phyloP scores from a whole-genome alignment of 306 rosid genomes.

The Senna siamea region DNA sequence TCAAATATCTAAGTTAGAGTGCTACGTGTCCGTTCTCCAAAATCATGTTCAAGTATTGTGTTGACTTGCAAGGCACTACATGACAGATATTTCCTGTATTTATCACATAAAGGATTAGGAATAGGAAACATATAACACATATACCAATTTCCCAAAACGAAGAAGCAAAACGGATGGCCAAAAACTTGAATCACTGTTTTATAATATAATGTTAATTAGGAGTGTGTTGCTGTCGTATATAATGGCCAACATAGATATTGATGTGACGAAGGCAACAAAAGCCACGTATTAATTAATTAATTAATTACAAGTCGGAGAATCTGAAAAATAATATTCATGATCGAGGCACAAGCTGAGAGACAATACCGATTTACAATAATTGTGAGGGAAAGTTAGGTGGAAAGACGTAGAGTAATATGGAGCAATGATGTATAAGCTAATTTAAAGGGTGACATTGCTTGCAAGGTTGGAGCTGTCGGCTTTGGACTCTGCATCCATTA shows the following conservation, averaged over 20 bases:
- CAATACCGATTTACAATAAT: neutral
- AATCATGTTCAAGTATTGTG: neutral
- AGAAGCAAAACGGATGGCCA: neutral
- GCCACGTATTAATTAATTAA: neutral
- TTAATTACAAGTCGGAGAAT: too few relatives aligned
- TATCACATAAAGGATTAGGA: neutral
- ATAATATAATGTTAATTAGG: neutral
- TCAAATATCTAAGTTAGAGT: neutral
- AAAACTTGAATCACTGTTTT: neutral
- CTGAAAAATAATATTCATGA: neutral
- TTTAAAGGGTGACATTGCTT: constrained; percentile 41
- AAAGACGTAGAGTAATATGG: constrained; percentile 27
- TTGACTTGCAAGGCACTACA: constrained; percentile 43
- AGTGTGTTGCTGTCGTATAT: neutral
- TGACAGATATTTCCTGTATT: neutral
- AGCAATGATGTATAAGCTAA: constrained; percentile 32
- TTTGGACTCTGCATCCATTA: constrained; percentile 35
- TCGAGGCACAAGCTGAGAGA: neutral
- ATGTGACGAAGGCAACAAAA: neutral
- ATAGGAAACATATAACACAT: neutral
- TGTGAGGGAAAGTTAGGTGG: neutral
- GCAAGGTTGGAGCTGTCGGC: constrained; percentile 43
- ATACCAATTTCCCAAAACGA: constrained; percentile 26
- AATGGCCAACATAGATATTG: neutral
- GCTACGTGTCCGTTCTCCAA: constrained; percentile 16